Evolutionary conservation across 2,329 filamentous ascomycete genomes (phyloP), one percentile per base, ranked within the genome.

Genomic region (Huntiella moniliformis): DNA sequence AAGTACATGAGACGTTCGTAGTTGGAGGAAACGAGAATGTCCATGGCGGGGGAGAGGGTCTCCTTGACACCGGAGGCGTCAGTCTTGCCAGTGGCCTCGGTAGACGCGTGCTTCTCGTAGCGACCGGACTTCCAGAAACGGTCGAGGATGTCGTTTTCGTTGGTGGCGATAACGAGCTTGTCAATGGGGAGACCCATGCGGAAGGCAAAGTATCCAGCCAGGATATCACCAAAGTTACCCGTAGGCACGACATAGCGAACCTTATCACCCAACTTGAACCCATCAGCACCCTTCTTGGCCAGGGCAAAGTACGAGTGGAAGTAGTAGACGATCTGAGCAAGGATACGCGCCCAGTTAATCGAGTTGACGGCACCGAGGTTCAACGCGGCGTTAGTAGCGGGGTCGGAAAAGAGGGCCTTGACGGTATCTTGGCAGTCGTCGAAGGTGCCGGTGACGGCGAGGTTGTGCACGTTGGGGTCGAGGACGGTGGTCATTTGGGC

Each of bases 371-470:
- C 88, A 36, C 82, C 88, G 38, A 96, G 79, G 54, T 84, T 85
- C 57, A 88, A 75, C 2, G 74, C 77, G 54, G 72, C 67, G 68
- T 96, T 96, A 59, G 83, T 81, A 46, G 86, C 77, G 2, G 79
- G 68, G 56, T 98, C 88, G 52, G 77, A 79, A 58, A 96, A 95
- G 42, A 98, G 72, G 1, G 82, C 79, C 65, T 98, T 96, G 59
- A 98, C 81, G 48, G 91, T 92, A 62, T 94, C 86, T 74, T 95
- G 88, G 63, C 91, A 96, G 59, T 96, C 86, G 57, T 96, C 88
- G 59, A 96, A 96, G 0, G 85, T 92, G 48, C 88, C 91, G 42
- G 81, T 77, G 10, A 96, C 82, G 45, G 83, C 77, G 40, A 96
- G 66, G 62, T 93, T 94, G 69, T 95, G 85, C 32, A 96, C 87